These are phyloP conservation scores for Clavaria fumosa DNA, from an alignment of 768 basidiomycete genomes.

Conservation along the genomic window DNA sequence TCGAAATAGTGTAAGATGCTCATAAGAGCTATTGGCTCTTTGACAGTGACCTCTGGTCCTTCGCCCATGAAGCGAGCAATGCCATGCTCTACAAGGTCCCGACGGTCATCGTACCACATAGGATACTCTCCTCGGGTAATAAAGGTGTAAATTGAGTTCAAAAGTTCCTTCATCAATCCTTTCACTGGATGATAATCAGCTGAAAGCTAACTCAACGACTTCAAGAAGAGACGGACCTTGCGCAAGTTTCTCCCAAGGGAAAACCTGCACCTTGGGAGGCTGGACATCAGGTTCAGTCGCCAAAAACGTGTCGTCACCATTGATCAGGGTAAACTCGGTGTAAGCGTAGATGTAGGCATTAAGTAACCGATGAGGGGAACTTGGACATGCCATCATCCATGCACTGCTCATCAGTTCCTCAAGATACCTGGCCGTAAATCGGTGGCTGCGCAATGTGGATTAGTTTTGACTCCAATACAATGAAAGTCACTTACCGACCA, in stretches of 20 bases:
- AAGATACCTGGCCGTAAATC: constrained; percentile 6
- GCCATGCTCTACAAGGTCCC: constrained; percentile 3
- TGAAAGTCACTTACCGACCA: constrained; percentile 5
- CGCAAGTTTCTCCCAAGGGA: constrained; percentile 3
- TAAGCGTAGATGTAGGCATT: constrained; percentile 7
- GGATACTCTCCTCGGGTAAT: constrained; percentile 4
- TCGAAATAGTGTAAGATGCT: constrained; percentile 4
- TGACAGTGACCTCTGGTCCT: constrained; percentile 1
- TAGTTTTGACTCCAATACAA: neutral
- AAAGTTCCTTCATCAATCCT: neutral
- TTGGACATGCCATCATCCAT: constrained; percentile 1
- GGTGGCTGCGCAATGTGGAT: constrained; percentile 4
- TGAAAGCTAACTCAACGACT: neutral
- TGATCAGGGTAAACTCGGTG: constrained; percentile 1
- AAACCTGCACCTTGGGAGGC: constrained; percentile 2
- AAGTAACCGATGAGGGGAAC: constrained; percentile 7
- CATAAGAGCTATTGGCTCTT: constrained; percentile 5
- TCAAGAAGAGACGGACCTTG: neutral
- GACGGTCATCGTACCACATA: neutral
- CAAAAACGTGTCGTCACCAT: neutral
- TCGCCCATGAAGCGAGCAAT: constrained; percentile 2
- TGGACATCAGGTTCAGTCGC: neutral
- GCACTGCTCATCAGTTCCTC: constrained; percentile 4
- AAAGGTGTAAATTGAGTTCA: neutral
- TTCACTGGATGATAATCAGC: neutral